These are phyloP conservation scores for Fusarium udum DNA, from an alignment of 2,329 filamentous ascomycete species.

Conservation along the genomic window DNA sequence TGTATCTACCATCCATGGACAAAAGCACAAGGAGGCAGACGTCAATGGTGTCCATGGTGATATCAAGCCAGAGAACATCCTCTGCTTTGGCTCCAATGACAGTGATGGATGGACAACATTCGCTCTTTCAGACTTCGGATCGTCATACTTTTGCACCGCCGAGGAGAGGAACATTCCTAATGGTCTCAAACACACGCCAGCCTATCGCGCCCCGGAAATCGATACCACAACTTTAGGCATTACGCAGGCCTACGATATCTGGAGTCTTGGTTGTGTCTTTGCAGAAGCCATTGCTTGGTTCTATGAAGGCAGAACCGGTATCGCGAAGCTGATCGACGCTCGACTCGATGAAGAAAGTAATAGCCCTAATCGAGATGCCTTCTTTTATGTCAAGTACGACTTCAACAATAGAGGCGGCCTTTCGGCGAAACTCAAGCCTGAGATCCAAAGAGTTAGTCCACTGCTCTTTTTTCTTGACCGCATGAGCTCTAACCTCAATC, in stretches of 20 bases:
- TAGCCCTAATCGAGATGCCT: neutral
- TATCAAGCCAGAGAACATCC: neutral
- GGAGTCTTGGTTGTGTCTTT: neutral
- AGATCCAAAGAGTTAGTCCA: too few relatives aligned
- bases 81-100: neutral
- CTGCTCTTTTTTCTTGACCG: too few relatives aligned
- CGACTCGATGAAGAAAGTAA: rapidly evolving
- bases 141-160: rapidly evolving
- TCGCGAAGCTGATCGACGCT: rapidly evolving
- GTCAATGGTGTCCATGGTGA: neutral
- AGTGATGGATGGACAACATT: rapidly evolving
- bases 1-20: neutral
- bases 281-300: neutral
- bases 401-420: rapidly evolving
- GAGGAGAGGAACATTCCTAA: rapidly evolving
- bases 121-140: neutral
- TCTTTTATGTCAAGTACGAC: neutral
- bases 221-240: neutral
- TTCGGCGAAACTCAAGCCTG: neutral
- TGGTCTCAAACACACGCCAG: neutral
- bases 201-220: neutral
- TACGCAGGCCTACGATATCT: neutral
- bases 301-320: rapidly evolving
- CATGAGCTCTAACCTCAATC: too few relatives aligned
- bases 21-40: too few relatives aligned